These are phyloP conservation scores for Leptographium flavum DNA, from an alignment of 2,329 filamentous ascomycete genomes.

Conservation along the genomic window DNA sequence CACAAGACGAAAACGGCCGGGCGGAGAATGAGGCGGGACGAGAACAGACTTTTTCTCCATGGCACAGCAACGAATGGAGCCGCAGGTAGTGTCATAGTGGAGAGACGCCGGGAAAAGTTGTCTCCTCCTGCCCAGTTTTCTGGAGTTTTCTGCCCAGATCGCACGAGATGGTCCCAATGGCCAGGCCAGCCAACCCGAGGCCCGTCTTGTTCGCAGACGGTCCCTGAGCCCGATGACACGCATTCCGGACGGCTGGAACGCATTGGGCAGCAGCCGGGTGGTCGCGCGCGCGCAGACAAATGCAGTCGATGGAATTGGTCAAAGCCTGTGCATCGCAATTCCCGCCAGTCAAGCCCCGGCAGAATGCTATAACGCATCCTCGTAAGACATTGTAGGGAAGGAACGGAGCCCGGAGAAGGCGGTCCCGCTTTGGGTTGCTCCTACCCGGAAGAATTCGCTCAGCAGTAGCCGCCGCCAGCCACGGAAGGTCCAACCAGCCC, in stretches of 20 bases:
- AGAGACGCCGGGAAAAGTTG: neutral
- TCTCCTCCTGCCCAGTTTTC: neutral
- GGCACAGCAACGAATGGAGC: neutral
- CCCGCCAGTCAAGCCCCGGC: neutral
- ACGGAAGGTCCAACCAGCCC: neutral
- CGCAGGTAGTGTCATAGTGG: neutral
- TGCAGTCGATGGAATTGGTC: no score
- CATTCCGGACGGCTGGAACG: neutral
- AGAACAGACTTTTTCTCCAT: no score
- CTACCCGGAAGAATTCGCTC: slow-evolving; percentile 1
- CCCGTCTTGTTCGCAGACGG: neutral
- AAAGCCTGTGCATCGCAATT: no score
- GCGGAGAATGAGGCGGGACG: no score
- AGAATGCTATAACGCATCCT: neutral
- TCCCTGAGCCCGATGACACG: neutral
- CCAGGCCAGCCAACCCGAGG: neutral
- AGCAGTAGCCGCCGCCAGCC: neutral
- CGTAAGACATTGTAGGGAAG: neutral
- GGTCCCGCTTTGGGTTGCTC: neutral
- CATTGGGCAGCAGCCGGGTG: neutral
- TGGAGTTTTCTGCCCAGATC: neutral
- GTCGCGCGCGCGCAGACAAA: no score
- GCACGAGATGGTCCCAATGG: neutral
- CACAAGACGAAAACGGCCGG: no score
- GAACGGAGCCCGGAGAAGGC: neutral